These are phyloP conservation scores for Paulownia fortunei DNA, from an alignment of 257 asterid genomes.

Conservation along the genomic window DNA sequence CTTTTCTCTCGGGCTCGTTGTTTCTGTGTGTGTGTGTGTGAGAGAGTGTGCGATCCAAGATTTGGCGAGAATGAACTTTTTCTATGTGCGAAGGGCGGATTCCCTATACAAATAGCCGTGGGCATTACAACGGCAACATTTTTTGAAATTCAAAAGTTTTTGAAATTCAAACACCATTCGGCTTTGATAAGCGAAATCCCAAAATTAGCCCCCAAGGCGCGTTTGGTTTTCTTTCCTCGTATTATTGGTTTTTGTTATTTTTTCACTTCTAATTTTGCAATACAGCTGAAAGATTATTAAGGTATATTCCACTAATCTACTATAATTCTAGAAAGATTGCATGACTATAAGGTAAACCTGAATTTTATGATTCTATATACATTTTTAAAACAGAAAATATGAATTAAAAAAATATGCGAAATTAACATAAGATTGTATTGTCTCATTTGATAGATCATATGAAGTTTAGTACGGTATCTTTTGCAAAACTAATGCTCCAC, in stretches of 20 bases:
- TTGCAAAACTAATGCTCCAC: neutral
- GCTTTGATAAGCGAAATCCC: conserved; percentile 15
- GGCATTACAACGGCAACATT: conserved; percentile 39
- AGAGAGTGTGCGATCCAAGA: conserved; percentile 7
- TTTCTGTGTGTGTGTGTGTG: neutral
- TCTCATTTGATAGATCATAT: too few species aligned
- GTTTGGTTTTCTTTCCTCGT: neutral
- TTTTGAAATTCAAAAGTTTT: conserved; percentile 44
- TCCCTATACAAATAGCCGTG: conserved; percentile 18
- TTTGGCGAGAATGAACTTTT: conserved; percentile 11
- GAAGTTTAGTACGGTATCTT: neutral
- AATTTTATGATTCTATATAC: too few species aligned
- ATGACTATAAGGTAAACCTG: too few species aligned
- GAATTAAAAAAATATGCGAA: too few species aligned
- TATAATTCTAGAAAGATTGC: too few species aligned
- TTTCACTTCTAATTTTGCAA: neutral
- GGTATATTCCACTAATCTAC: too few species aligned
- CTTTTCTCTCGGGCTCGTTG: neutral
- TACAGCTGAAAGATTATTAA: too few species aligned
- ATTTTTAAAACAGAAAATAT: too few species aligned
- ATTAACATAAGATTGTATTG: too few species aligned
- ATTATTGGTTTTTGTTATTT: neutral
- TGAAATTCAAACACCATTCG: conserved; percentile 28
- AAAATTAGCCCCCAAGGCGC: conserved; percentile 30
- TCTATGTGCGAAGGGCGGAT: conserved; percentile 1